A percentile compares a stretch with the other conserved stretches of the same genome.
Conservation (phyloP, 345 rosid species). For the Hypericum androsaemum region DNA sequence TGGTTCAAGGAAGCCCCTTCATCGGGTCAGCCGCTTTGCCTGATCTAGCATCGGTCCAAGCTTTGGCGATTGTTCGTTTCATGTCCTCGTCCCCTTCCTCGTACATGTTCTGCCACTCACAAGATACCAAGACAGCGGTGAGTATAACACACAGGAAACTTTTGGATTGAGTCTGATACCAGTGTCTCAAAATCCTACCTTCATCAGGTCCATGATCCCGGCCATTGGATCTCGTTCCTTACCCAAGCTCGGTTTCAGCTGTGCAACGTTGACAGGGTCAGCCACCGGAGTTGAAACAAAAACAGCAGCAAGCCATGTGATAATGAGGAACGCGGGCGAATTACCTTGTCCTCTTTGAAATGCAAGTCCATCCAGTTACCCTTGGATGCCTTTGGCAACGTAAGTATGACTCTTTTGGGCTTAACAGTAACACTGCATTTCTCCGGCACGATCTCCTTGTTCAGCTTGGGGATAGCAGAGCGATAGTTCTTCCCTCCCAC, state of each 20-base stretch:
- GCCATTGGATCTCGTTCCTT: constrained; percentile 90
- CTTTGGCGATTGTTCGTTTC: constrained; percentile 93
- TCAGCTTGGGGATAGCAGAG: constrained; percentile 55
- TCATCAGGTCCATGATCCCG: constrained; percentile 94
- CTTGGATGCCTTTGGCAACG: constrained; percentile 61
- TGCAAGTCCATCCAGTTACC: constrained; percentile 88
- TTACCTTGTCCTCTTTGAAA: constrained; percentile 87
- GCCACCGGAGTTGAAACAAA: not conserved
- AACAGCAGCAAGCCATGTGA: not conserved
- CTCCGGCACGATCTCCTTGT: constrained; percentile 71
- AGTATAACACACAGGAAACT: not conserved
- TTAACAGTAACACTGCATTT: constrained; percentile 66
- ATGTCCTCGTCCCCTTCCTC: constrained; percentile 91
- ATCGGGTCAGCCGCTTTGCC: constrained; percentile 70
- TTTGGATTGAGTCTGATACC: too few relatives aligned
- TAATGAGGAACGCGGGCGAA: not conserved
- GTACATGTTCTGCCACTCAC: constrained; percentile 62
- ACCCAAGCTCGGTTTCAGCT: constrained; percentile 78
- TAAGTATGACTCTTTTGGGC: constrained; percentile 57
- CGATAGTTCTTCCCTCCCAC: constrained; percentile 78
- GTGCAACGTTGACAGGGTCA: not conserved
- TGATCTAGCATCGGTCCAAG: constrained; percentile 96
- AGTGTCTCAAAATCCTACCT: constrained; percentile 30
- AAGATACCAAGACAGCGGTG: not conserved
- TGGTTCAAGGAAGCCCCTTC: constrained; percentile 34